Conservation (phyloP, 164 flowering plant species). For the Brasenia schreberi region DNA sequence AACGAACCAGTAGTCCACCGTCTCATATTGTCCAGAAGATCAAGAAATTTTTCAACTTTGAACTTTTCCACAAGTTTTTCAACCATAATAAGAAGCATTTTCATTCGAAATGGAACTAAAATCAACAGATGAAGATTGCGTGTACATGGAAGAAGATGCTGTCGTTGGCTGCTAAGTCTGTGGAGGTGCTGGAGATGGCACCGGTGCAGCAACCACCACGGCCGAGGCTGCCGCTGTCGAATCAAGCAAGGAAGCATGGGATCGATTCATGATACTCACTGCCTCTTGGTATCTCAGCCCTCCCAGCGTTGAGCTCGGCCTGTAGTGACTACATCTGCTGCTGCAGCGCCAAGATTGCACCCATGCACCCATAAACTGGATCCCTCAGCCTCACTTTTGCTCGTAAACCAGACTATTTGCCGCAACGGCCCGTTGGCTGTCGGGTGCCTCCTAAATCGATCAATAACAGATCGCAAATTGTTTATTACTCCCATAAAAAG, state of each 20-base stretch:
- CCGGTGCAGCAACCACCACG: slow-evolving; percentile 31
- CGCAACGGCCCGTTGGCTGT: slow-evolving; percentile 71
- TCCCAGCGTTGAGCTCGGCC: slow-evolving; percentile 61
- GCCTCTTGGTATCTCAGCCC: slow-evolving; percentile 69
- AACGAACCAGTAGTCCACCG: background rate
- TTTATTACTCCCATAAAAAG: too few relatives aligned
- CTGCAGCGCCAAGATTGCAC: slow-evolving; percentile 79
- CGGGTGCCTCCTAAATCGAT: slow-evolving; percentile 59
- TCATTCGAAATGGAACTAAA: slow-evolving; percentile 49
- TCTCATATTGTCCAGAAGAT: slow-evolving; percentile 1
- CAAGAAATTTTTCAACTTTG: background rate
- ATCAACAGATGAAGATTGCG: slow-evolving; percentile 29
- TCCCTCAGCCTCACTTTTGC: slow-evolving; percentile 86
- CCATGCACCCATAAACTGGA: slow-evolving; percentile 96
- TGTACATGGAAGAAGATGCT: slow-evolving; percentile 23
- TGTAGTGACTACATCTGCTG: slow-evolving; percentile 73
- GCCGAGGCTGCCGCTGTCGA: slow-evolving; percentile 12
- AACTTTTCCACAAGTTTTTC: slow-evolving; percentile 2
- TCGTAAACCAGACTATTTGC: slow-evolving; percentile 89
- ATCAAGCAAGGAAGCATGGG: slow-evolving; percentile 27
- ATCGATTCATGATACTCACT: slow-evolving; percentile 15
- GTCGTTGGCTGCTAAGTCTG: slow-evolving; percentile 15
- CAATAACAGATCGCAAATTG: background rate
- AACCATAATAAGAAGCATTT: slow-evolving; percentile 48
- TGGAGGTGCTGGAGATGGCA: slow-evolving; percentile 20